Base-by-base conservation (phyloP, 768 basidiomycete species). In the Punctularia strigosozonata region DNA sequence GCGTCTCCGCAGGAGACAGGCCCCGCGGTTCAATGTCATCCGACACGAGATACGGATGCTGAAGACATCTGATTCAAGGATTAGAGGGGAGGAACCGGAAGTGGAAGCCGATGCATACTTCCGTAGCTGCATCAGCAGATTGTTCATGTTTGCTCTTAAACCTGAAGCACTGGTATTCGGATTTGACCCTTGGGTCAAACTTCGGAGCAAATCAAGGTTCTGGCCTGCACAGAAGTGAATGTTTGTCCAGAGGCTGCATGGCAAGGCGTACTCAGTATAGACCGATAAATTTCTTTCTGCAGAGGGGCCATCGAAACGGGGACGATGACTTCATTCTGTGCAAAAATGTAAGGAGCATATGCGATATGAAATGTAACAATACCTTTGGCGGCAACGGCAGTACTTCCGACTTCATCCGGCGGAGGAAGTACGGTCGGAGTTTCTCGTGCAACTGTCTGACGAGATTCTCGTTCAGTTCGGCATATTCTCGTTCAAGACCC, bases 331-430 rank as follows among this genome's bases (percentile, higher is more conserved):
- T 90, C 87, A 49, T 89, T 89, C 87, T 89, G 37, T 8, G 40
- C 22, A 31, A 31, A 36, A 36, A 18, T 18, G 39, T 24, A 24
- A 22, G 40, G 15, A 22, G 28, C 28, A 22, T 12, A 25, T 18
- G 12, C 3, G 19, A 22, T 13, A 12, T 23, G 8, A 18, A 40
- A 49, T 28, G 19, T 20, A 18, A 23, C 42, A 46, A 23, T 48
- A 89, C 90, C 73, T 94, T 95, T 0, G 88, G 80, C 30, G 87
- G 91, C n/a, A 94, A 71, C 44, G 86, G 75, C 13, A 97, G 66
- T 2, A 95, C 91, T 54, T 95, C 88, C 42, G 81, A 81, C 63
- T 99, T 99, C 49, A 89, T 76, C 14, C 95, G 79, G 13, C 95
- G 81, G 24, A 99, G 62, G 62, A 98, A 95, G 52, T 97, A 95